Evolutionary conservation across 805 yeast genomes (phyloP).

Genomic region (Candida andamanensis): DNA sequence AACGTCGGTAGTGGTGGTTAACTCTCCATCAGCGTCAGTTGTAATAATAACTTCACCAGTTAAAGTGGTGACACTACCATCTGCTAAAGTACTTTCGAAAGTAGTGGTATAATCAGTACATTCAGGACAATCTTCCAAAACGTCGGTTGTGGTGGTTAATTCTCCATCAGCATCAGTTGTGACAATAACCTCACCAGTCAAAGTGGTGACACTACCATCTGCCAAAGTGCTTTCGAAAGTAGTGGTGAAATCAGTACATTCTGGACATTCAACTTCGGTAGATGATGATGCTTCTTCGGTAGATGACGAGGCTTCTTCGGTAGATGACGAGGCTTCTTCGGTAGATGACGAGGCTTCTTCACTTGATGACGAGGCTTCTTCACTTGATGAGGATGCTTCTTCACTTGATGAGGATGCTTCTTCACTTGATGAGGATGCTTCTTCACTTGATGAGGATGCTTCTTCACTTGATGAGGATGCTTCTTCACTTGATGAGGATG

Average conservation of each 20-base stretch:
- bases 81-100: slow-evolving; percentile 10
- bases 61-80: slow-evolving; percentile 10
- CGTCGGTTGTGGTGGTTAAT: slow-evolving; percentile 1
- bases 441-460: not conserved
- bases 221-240: slow-evolving; percentile 6
- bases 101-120: slow-evolving; percentile 5
- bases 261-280: slow-evolving; percentile 5
- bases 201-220: slow-evolving; percentile 3
- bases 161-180: slow-evolving; percentile 6
- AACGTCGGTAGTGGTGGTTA: slow-evolving; percentile 4
- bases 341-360: slow-evolving; percentile 5
- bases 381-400: slow-evolving; percentile 1
- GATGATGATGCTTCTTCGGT: slow-evolving; percentile 4
- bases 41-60: slow-evolving; percentile 12
- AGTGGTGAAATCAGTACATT: slow-evolving; percentile 1
- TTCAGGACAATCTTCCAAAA: slow-evolving; percentile 2
- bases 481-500: slow-evolving; percentile 2
- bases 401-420: slow-evolving; percentile 1
- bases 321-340: slow-evolving; percentile 2
- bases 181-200: slow-evolving; percentile 1
- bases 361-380: not conserved
- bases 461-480: slow-evolving; percentile 5
- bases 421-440: slow-evolving; percentile 1
- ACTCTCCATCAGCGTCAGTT: slow-evolving; percentile 12
- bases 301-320: slow-evolving; percentile 2